phyloP scores from a whole-genome alignment of 306 rosid genomes.

The Arachis hypogaea region DNA sequence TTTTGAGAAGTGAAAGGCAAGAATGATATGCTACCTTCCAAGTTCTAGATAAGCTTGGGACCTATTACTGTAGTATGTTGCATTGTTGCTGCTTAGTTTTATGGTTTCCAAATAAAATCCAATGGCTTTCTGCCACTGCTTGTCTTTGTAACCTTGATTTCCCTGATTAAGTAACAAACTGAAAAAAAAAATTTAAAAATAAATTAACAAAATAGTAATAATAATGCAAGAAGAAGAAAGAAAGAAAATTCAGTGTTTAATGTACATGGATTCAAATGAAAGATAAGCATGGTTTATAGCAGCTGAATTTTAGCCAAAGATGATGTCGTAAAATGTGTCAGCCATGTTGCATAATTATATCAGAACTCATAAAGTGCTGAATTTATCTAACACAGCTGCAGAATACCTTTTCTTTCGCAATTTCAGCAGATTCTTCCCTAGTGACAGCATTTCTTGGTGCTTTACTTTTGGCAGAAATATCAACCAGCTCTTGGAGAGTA shows the following conservation, averaged over 20 bases:
- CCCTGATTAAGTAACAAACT: no score
- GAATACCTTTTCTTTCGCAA: constrained; percentile 86
- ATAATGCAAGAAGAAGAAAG: no score
- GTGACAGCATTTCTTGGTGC: constrained; percentile 60
- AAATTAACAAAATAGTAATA: no score
- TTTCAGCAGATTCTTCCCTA: constrained; percentile 86
- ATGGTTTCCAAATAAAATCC: no score
- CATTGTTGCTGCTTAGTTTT: constrained; percentile 33
- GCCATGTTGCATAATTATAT: neutral
- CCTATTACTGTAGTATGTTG: constrained; percentile 91
- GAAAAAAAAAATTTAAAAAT: no score
- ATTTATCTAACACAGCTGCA: neutral
- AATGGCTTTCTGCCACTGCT: no score
- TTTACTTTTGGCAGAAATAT: constrained; percentile 41
- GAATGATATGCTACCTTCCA: constrained; percentile 63
- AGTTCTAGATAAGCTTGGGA: constrained; percentile 89
- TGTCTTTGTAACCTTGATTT: no score
- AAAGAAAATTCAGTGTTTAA: no score
- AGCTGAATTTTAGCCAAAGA: constrained; percentile 2
- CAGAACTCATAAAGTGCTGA: constrained; percentile 17
- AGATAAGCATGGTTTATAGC: constrained; percentile 7
- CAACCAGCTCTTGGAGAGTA: constrained; percentile 71
- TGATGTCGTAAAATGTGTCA: constrained; percentile 8
- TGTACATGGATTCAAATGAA: neutral
- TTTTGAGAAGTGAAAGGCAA: constrained; percentile 20